A percentile compares a stretch with the other conserved stretches of the same genome.
phyloP scores from a whole-genome alignment of 2,329 filamentous ascomycete species.

The Diaporthe eres region DNA sequence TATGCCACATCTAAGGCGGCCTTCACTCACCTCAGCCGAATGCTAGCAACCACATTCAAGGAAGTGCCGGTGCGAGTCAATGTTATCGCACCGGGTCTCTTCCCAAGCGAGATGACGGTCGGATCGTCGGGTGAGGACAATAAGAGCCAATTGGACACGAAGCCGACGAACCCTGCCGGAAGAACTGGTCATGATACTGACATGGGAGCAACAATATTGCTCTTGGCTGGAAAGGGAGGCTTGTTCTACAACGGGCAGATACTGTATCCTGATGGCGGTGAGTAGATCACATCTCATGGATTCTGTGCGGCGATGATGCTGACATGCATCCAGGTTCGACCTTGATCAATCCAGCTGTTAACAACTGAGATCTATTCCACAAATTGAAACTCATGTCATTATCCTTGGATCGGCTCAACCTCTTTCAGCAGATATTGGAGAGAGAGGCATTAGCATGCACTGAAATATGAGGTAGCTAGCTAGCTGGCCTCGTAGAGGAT shows the following conservation, averaged over 20 bases:
- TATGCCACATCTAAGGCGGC: conserved; percentile 66
- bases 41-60: conserved; percentile 60
- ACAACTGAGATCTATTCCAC: conserved; percentile 4
- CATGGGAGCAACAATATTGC: conserved; percentile 65
- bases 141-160: conserved; percentile 58
- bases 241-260: conserved; percentile 68
- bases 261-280: conserved; percentile 63
- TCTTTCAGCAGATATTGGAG: too few species aligned
- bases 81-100: conserved; percentile 67
- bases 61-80: conserved; percentile 70
- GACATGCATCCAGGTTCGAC: conserved; percentile 23
- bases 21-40: conserved; percentile 59
- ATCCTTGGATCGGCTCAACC: neutral
- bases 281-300: conserved; percentile 26
- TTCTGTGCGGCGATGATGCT: neutral
- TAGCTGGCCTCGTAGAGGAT: neutral
- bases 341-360: conserved; percentile 30
- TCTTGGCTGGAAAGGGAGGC: conserved; percentile 64
- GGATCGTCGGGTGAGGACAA: conserved; percentile 60
- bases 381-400: too few species aligned
- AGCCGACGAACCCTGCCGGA: conserved; percentile 59
- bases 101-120: conserved; percentile 61
- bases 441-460: neutral
- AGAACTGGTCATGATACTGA: conserved; percentile 60
- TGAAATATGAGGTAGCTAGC: neutral